Evolutionary conservation across 2,329 filamentous ascomycete genomes (phyloP).

Genomic region (Aspergillus pseudonomiae): DNA sequence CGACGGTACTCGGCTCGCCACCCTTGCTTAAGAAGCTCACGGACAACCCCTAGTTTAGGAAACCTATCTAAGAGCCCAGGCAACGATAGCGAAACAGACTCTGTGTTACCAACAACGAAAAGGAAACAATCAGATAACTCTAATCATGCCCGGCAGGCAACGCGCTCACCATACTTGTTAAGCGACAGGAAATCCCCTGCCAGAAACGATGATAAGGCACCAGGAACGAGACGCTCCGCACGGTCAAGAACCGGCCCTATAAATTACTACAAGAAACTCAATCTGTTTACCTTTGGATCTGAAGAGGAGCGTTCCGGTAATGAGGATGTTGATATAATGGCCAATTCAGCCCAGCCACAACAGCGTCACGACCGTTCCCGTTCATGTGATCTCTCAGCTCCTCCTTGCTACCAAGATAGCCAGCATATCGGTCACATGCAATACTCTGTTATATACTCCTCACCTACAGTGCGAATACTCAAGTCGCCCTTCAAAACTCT

Average conservation of each 20-base stretch:
- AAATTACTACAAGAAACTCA: constrained; percentile 36
- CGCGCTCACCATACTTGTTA: background rate
- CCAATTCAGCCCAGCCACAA: background rate
- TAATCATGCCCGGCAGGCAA: background rate
- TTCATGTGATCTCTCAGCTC: background rate
- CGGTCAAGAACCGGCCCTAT: constrained; percentile 29
- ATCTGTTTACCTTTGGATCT: constrained; percentile 19
- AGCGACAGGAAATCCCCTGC: constrained; percentile 3
- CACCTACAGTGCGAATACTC: constrained; percentile 18
- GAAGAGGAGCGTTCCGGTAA: constrained; percentile 11
- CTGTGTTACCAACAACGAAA: background rate
- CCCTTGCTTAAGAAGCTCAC: background rate
- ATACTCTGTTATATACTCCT: constrained; percentile 19
- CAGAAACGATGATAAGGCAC: background rate
- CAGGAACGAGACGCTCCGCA: constrained; percentile 29
- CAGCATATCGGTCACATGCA: background rate
- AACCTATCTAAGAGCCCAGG: background rate
- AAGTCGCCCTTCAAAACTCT: constrained; percentile 15
- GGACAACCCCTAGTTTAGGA: background rate
- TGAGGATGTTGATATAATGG: background rate
- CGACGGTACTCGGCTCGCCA: background rate
- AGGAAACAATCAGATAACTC: background rate
- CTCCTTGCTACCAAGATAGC: background rate
- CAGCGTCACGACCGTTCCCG: background rate
- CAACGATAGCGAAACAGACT: background rate